A percentile compares a stretch with the other conserved stretches of the same genome.
Evolutionary conservation across 371 early-diverging fungal genomes (phyloP).

Genomic region (Lichtheimia corymbifera): DNA sequence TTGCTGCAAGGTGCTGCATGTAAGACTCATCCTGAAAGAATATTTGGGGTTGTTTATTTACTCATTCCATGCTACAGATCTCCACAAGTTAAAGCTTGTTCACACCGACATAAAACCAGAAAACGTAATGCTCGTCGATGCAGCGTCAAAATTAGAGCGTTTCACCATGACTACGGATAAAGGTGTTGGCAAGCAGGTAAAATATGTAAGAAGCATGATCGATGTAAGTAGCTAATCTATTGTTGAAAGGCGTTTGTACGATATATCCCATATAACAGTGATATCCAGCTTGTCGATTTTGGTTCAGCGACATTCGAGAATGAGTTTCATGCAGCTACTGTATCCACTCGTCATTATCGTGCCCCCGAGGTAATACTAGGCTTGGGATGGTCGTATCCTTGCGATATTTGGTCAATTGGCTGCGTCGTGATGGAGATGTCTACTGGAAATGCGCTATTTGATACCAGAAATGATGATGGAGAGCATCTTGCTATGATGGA

Average conservation of each 20-base stretch:
- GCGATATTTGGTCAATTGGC: constrained; percentile 97
- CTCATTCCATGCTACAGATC: constrained; percentile 42
- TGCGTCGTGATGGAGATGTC: constrained; percentile 95
- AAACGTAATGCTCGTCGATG: constrained; percentile 59
- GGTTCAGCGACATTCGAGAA: constrained; percentile 93
- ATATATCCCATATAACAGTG: constrained; percentile 58
- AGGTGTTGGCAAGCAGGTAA: no score
- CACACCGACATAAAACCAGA: constrained; percentile 96
- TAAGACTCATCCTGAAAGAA: constrained; percentile 28
- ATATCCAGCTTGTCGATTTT: constrained; percentile 93
- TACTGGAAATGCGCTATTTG: constrained; percentile 94
- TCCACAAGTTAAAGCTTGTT: constrained; percentile 75
- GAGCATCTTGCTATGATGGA: constrained; percentile 81
- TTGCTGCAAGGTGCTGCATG: constrained; percentile 75
- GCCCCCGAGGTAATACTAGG: constrained; percentile 96
- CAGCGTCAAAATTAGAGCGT: neutral
- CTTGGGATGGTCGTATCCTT: constrained; percentile 93
- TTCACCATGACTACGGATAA: no score
- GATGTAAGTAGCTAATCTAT: no score
- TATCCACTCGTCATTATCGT: constrained; percentile 95
- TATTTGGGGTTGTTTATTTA: neutral
- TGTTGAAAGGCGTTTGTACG: no score
- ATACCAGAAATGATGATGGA: constrained; percentile 83
- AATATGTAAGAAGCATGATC: no score
- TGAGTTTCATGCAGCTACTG: constrained; percentile 89